Evolutionary conservation across 179 eudicot genomes (phyloP).

Genomic region (Drosera spatulata): DNA sequence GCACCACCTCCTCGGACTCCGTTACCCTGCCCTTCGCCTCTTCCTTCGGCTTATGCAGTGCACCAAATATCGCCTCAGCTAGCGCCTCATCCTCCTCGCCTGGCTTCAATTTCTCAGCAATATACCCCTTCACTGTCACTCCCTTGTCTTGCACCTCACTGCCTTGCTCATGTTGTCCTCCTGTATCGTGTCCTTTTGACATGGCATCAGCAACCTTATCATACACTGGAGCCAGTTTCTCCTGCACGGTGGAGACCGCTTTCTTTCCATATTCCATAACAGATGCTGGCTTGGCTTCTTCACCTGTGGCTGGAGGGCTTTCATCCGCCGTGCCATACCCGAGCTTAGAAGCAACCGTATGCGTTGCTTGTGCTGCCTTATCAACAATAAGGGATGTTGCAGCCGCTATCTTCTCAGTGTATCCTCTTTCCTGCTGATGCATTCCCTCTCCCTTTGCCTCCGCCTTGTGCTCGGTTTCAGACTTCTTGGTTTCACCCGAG

Average conservation of each 20-base stretch:
- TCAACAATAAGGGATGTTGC: slow-evolving; percentile 21
- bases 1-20: slow-evolving; percentile 42
- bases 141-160: slow-evolving; percentile 31
- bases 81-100: slow-evolving; percentile 56
- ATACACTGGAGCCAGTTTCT: slow-evolving; percentile 32
- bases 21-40: slow-evolving; percentile 39
- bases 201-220: slow-evolving; percentile 28
- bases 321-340: slow-evolving; percentile 25
- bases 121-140: slow-evolving; percentile 39
- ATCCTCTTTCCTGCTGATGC: slow-evolving; percentile 8
- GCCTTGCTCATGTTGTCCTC: slow-evolving; percentile 11
- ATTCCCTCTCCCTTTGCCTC: background rate
- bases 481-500: slow-evolving; percentile 5
- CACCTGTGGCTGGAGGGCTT: background rate
- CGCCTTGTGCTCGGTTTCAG: background rate
- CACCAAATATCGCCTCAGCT: slow-evolving; percentile 36
- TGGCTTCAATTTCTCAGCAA: slow-evolving; percentile 51
- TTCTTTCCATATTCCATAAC: slow-evolving; percentile 31
- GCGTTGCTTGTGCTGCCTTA: slow-evolving; percentile 42
- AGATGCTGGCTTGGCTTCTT: slow-evolving; percentile 6
- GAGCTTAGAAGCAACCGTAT: slow-evolving; percentile 39
- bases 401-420: slow-evolving; percentile 26
- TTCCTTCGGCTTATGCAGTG: slow-evolving; percentile 18
- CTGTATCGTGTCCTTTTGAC: slow-evolving; percentile 28
- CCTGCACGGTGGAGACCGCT: slow-evolving; percentile 24